These are phyloP conservation scores for Lachnellula occidentalis DNA, from an alignment of 2,329 filamentous ascomycete genomes.

Conservation along the genomic window DNA sequence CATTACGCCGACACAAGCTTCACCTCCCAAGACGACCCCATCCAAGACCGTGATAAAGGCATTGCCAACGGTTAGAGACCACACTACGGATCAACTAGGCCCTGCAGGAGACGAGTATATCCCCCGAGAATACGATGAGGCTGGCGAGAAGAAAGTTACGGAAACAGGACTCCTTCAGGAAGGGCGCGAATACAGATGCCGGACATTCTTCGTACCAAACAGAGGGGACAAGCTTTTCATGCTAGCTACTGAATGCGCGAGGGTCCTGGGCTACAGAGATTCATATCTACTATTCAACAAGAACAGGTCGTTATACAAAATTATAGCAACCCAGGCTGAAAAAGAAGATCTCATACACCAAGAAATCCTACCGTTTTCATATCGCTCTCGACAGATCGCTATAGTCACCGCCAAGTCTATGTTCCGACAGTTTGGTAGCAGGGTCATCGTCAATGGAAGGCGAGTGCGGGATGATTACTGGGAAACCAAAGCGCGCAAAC, in stretches of 20 bases:
- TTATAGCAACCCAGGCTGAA: constrained; percentile 91
- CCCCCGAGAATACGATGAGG: constrained; percentile 86
- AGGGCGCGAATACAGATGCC: constrained; percentile 81
- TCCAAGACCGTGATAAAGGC: constrained; percentile 86
- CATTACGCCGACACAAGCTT: constrained; percentile 42
- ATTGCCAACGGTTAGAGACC: constrained; percentile 89
- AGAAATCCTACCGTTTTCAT: constrained; percentile 94
- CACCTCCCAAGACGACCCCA: constrained; percentile 73
- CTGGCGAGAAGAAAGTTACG: constrained; percentile 90
- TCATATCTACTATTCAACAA: constrained; percentile 99
- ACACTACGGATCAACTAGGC: constrained; percentile 92
- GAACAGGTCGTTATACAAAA: constrained; percentile 93
- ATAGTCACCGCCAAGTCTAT: constrained; percentile 97
- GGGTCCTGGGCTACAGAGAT: constrained; percentile 88
- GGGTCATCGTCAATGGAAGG: constrained; percentile 83
- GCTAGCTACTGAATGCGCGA: constrained; percentile 94
- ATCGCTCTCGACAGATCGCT: constrained; percentile 95
- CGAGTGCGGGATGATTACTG: constrained; percentile 97
- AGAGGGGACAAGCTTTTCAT: constrained; percentile 94
- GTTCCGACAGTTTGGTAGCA: constrained; percentile 96
- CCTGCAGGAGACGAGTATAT: constrained; percentile 90
- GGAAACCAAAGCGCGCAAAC: constrained; percentile 94
- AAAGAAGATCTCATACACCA: constrained; percentile 95
- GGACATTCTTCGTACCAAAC: constrained; percentile 88
- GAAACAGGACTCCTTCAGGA: constrained; percentile 75